phyloP scores from a whole-genome alignment of 805 yeast species.

The Jamesozyma spencerorum region DNA sequence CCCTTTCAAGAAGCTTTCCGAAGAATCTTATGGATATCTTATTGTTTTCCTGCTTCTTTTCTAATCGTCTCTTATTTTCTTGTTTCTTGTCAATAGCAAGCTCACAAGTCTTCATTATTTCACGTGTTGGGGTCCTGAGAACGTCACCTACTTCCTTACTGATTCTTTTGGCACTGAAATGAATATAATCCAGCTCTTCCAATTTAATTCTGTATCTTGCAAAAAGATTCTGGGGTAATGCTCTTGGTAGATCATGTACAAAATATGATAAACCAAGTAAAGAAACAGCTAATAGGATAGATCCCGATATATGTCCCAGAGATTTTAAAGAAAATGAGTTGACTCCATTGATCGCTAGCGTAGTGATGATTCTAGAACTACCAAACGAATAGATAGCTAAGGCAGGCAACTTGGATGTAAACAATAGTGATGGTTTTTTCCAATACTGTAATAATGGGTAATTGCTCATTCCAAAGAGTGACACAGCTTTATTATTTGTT shows the following conservation, averaged over 20 bases:
- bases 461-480: constrained; percentile 15
- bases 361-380: constrained; percentile 34
- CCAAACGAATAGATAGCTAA: constrained; percentile 29
- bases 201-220: constrained; percentile 57
- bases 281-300: constrained; percentile 42
- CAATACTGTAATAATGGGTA: constrained; percentile 23
- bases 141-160: constrained; percentile 78
- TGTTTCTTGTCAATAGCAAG: constrained; percentile 22
- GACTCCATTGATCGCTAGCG: constrained; percentile 32
- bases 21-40: constrained; percentile 23
- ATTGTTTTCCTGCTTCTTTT: constrained; percentile 17
- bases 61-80: constrained; percentile 19
- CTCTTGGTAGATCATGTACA: constrained; percentile 75
- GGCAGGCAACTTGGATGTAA: constrained; percentile 30
- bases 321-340: constrained; percentile 29
- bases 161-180: constrained; percentile 65
- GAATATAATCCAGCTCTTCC: constrained; percentile 64
- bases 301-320: constrained; percentile 42
- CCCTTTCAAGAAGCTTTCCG: constrained; percentile 16
- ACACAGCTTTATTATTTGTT: neutral
- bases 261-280: constrained; percentile 53
- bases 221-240: constrained; percentile 77
- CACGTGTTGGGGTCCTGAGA: constrained; percentile 70
- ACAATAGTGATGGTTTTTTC: constrained; percentile 27
- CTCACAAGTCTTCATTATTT: constrained; percentile 39